Conservation (phyloP, 129 eudicot genomes). For the Chrysanthemum lavandulifolium region DNA sequence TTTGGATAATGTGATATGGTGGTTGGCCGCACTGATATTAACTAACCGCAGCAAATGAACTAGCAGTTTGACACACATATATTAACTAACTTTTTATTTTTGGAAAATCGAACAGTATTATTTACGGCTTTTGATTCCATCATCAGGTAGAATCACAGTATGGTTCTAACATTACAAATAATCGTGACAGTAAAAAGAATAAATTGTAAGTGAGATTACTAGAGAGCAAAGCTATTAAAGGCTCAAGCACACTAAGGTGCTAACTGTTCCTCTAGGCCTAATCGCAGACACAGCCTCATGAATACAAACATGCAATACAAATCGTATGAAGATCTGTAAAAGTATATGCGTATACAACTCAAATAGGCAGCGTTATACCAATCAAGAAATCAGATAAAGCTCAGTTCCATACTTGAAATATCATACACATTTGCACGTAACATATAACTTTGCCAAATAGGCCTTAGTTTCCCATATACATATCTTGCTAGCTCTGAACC, state of each 20-base stretch:
- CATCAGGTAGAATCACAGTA: not conserved
- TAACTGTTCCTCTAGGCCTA: too few species aligned
- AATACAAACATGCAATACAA: not conserved
- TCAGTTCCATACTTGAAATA: too few species aligned
- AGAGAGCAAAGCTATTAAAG: too few species aligned
- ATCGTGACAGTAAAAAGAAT: too few species aligned
- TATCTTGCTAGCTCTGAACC: not conserved
- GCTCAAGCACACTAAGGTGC: too few species aligned
- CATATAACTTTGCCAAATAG: not conserved
- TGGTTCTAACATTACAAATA: too few species aligned
- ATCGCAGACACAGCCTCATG: not conserved
- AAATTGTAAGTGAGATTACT: too few species aligned
- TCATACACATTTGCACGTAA: too few species aligned
- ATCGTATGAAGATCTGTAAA: too few species aligned
- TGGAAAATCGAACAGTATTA: conserved; percentile 7
- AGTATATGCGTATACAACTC: too few species aligned
- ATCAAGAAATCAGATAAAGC: not conserved
- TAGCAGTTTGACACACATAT: not conserved
- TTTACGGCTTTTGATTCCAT: not conserved
- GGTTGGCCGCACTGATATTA: not conserved
- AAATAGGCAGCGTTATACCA: too few species aligned
- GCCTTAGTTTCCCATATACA: not conserved
- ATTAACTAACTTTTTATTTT: not conserved
- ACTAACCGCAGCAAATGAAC: not conserved
- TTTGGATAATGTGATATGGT: not conserved